Percentiles rank a stretch among this genome's conserved stretches.
Evolutionary conservation across 352 stramenopile species (phyloP).

Genomic region (Globisporangium camurandrum): DNA sequence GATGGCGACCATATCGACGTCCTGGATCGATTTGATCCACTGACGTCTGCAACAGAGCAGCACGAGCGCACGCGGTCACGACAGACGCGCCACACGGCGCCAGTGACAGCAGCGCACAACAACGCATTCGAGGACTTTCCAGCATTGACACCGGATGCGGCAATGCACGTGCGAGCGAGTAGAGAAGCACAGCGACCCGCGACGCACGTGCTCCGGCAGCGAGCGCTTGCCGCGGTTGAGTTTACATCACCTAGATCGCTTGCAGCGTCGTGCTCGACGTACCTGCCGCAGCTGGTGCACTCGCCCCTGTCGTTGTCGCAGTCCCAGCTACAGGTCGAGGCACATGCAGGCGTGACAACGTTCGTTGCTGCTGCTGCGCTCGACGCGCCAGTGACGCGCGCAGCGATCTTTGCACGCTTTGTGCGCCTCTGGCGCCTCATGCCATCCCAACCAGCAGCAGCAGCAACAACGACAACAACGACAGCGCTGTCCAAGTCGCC

Average conservation of each 20-base stretch:
- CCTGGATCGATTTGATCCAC: not conserved
- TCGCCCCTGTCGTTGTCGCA: not conserved
- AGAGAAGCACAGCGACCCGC: conserved; percentile 7
- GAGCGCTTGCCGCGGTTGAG: conserved; percentile 21
- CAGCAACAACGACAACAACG: not conserved
- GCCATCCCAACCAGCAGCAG: conserved; percentile 9
- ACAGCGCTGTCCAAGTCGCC: conserved; percentile 18
- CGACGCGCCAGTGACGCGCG: conserved; percentile 21
- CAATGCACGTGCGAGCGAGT: not conserved
- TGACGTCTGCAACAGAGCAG: not conserved
- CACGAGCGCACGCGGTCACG: not conserved
- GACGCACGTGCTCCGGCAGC: conserved; percentile 24
- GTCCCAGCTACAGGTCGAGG: not conserved
- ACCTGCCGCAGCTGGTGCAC: not conserved
- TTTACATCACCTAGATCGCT: too few species aligned
- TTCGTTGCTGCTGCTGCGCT: conserved; percentile 30
- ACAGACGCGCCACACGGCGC: conserved; percentile 4
- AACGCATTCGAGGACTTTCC: conserved; percentile 5
- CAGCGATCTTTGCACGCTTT: conserved; percentile 26
- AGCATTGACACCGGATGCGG: not conserved
- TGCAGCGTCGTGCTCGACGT: too few species aligned
- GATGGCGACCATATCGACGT: conserved; percentile 9
- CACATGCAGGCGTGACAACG: not conserved
- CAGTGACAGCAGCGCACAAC: conserved; percentile 2
- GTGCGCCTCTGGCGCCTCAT: conserved; percentile 37